Percentiles rank a stretch among this genome's conserved stretches.
Conservation (phyloP, 1,139 yeast genomes). For the Debaryomyces sp. region DNA sequence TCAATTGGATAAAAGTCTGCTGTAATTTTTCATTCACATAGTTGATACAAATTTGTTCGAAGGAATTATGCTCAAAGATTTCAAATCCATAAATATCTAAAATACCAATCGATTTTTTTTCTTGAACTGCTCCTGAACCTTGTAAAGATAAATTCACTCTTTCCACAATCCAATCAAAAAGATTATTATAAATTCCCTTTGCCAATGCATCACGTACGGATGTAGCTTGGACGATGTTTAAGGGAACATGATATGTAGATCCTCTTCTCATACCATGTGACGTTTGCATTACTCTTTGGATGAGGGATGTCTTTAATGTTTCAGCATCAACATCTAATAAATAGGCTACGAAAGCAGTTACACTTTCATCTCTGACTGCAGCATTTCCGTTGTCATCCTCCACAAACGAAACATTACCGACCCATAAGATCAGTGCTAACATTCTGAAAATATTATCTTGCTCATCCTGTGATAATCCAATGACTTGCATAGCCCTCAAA, state of each 20-base stretch:
- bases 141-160: conserved; percentile 76
- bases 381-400: conserved; percentile 92
- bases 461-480: conserved; percentile 79
- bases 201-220: conserved; percentile 96
- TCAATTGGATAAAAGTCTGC: conserved; percentile 93
- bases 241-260: conserved; percentile 91
- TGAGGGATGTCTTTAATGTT: conserved; percentile 65
- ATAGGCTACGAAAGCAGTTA: conserved; percentile 92
- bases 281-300: conserved; percentile 86
- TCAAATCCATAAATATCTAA: conserved; percentile 98
- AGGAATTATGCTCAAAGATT: conserved; percentile 93
- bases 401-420: conserved; percentile 84
- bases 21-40: conserved; percentile 97
- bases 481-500: conserved; percentile 79
- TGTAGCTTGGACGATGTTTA: conserved; percentile 88
- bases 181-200: conserved; percentile 87
- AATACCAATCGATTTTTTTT: conserved; percentile 77
- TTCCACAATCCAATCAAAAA: conserved; percentile 97
- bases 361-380: conserved; percentile 77
- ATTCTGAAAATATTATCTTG: conserved; percentile 89
- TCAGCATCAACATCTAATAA: conserved; percentile 78
- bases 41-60: conserved; percentile 96
- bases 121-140: conserved; percentile 43
- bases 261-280: conserved; percentile 88
- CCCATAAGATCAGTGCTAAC: conserved; percentile 87